These are phyloP conservation scores for Desmodesmus armatus DNA, from an alignment of 139 green algal species.

Conservation along the genomic window DNA sequence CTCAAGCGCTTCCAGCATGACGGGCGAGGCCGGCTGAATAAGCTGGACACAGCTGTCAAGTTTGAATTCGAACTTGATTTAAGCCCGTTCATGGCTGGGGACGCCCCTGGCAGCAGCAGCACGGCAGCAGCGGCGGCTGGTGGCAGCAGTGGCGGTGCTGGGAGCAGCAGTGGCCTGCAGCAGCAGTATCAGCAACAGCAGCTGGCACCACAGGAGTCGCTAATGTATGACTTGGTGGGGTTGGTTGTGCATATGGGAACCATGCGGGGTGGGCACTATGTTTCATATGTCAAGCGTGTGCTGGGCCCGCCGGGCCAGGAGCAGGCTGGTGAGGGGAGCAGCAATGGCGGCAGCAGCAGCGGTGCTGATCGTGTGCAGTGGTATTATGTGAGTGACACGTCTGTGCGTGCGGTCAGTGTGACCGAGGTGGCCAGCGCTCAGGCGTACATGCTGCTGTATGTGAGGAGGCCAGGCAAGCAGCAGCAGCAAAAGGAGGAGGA, in stretches of 20 bases:
- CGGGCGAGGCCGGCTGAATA: constrained; percentile 58
- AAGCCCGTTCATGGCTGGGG: constrained; percentile 17
- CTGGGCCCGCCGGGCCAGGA: neutral
- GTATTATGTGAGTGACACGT: constrained; percentile 49
- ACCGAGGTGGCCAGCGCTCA: constrained; percentile 54
- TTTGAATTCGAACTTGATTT: constrained; percentile 53
- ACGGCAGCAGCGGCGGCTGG: neutral
- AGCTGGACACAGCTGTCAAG: constrained; percentile 62
- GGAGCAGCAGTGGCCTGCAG: neutral
- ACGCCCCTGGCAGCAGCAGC: neutral
- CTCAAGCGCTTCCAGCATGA: constrained; percentile 77
- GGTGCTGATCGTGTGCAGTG: constrained; percentile 17
- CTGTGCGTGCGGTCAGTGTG: constrained; percentile 43
- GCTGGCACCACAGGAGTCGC: neutral
- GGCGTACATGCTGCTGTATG: constrained; percentile 66
- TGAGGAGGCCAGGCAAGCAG: neutral
- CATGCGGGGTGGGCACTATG: constrained; percentile 75
- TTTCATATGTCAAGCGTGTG: constrained; percentile 69
- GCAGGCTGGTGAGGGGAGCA: neutral
- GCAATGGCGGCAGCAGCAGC: neutral
- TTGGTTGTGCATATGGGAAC: constrained; percentile 79
- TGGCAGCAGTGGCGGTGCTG: neutral
- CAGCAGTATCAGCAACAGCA: neutral
- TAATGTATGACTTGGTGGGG: constrained; percentile 71
- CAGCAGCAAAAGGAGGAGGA: neutral